These are phyloP conservation scores for Pythium sukuiense DNA, from an alignment of 352 stramenopile species.

Conservation along the genomic window DNA sequence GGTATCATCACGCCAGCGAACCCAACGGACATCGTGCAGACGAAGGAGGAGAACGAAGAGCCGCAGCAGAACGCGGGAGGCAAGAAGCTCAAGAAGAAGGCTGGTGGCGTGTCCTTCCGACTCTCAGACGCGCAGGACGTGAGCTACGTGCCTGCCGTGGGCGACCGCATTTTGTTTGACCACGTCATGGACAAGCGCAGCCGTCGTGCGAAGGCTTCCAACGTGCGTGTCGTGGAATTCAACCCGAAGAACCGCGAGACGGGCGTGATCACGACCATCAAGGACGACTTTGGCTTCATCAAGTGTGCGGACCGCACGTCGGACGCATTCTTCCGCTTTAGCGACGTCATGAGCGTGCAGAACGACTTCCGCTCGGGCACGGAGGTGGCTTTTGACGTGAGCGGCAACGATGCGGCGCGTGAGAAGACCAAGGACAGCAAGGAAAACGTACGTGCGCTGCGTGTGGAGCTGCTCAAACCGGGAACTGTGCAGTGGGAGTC, in stretches of 20 bases:
- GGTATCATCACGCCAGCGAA: slow-evolving; percentile 45
- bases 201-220: slow-evolving; percentile 52
- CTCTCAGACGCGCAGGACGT: slow-evolving; percentile 62
- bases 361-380: slow-evolving; percentile 51
- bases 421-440: slow-evolving; percentile 13
- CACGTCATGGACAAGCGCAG: slow-evolving; percentile 72
- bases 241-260: slow-evolving; percentile 70
- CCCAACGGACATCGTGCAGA: slow-evolving; percentile 9
- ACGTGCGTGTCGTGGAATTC: slow-evolving; percentile 59
- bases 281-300: slow-evolving; percentile 85
- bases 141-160: slow-evolving; percentile 58
- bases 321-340: slow-evolving; percentile 80
- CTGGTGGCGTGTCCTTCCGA: slow-evolving; percentile 42
- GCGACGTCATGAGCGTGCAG: slow-evolving; percentile 63
- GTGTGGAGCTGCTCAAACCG: slow-evolving; percentile 54
- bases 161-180: slow-evolving; percentile 69
- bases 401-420: slow-evolving; percentile 28
- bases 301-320: slow-evolving; percentile 65
- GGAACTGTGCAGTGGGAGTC: slow-evolving; percentile 70
- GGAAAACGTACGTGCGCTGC: slow-evolving; percentile 55
- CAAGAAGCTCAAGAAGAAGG: slow-evolving; percentile 49
- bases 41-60: neutral
- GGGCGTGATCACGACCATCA: slow-evolving; percentile 65
- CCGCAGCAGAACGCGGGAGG: slow-evolving; percentile 16
- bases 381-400: slow-evolving; percentile 76